Base-by-base conservation (phyloP, 495 filamentous ascomycete species). In the Podospora australis region DNA sequence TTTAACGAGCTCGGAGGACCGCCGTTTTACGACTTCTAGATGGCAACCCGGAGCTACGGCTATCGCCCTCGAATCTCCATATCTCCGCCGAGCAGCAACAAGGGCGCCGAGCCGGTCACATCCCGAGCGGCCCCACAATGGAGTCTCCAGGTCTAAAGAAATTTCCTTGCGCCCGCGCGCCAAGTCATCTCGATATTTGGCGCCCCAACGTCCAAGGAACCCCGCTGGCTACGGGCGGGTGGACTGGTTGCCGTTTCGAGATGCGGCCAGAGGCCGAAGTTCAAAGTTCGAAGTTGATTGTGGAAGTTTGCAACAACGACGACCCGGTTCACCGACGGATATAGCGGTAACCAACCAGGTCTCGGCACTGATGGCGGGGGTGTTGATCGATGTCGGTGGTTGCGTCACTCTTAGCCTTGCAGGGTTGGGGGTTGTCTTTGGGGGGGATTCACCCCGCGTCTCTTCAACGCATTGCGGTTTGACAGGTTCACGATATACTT, bases 11-110 rank as follows among this genome's bases (percentile, higher is more conserved):
- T 10, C 9, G 11, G 7, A 22, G 50, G 25, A n/a, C 7, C 54
- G 48, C 47, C 46, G 48, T 48, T 42, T 41, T 16, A 30, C 32
- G 49, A 43, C 43, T 21, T 14, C 26, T 19, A 22, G 10, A 26
- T 17, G 2, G n/a, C n/a, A 26, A 14, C 14, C 19, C 61, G 58
- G 58, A 64, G 61, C 38, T 59, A 57, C 39, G 39, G 16, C 43
- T 66, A 66, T 62, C 63, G 58, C 63, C 63, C 50, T 66, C 63
- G 63, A 45, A 66, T 62, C 58, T 63, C 63, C 60, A 64, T 44
- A 34, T 52, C 40, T 42, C 41, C 41, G 45, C 61, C 62, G 62
- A 64, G 54, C 48, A 19, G 32, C 19, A 25, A 46, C 20, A 28
- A 40, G 21, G 25, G 16, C 50, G 50, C 51, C 55, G 46, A 59